Base-by-base conservation (phyloP, 495 filamentous ascomycete species). In the Aspergillus sclerotiicarbonarius region DNA sequence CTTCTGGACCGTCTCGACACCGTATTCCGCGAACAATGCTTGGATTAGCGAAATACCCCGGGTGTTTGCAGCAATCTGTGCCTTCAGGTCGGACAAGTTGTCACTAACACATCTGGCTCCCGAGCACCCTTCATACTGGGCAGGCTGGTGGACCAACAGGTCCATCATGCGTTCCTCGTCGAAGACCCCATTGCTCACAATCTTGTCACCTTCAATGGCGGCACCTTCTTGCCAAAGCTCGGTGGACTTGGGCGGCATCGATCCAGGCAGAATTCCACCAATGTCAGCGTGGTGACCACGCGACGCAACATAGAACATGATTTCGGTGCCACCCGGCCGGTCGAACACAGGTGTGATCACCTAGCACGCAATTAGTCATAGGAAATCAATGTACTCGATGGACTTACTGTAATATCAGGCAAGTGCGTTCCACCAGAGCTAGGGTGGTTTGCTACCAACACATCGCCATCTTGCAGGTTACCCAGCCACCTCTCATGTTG, bases 281-380 rank as follows among this genome's bases (percentile, higher is more conserved):
- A 98, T 98, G 69, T 98, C 94, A 2, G 94, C 94, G 60, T 98
- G 94, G 67, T 98, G 94, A 0, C 94, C 94, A 31, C 94, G 84
- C 8, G 91, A 96, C 3, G 94, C 94, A 6, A 96, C 94, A 66
- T 97, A 98, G 74, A 98, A 98, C 60, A 98, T 83, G 55, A 98
- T 98, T 31, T 90, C 85, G 46, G 89, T 87, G 13, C 89, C 90
- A 31, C 81, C 82, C 3, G 74, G 74, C 8, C 67, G 62, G 55
- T 76, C 74, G 70, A 98, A 98, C 13, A 95, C 94, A 0, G 94
- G 94, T 39, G 93, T 97, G 48, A 78, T 76, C 13, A 50, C 47
- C 47, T 50, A 50, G 2, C 8, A 16, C 9, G 2, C 16, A 1
- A 25, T 50, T 18, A 50, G 47, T 32, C 4, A 8, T 9, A 21